These are phyloP conservation scores for Nemania serpens DNA, from an alignment of 2,329 filamentous ascomycete genomes.

Conservation along the genomic window DNA sequence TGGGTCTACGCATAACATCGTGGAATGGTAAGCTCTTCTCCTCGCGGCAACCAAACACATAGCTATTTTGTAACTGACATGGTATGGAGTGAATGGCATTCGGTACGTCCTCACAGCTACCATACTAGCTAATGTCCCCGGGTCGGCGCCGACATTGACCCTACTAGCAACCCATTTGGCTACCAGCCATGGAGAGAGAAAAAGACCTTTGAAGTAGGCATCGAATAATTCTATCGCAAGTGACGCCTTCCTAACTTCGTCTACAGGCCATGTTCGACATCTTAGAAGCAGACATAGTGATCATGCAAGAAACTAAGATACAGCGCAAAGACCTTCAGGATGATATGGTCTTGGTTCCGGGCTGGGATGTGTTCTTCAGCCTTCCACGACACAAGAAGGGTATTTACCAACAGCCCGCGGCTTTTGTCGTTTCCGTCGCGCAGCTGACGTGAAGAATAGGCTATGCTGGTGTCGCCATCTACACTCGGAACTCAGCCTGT, in stretches of 20 bases:
- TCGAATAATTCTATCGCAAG: neutral
- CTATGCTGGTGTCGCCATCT: slow-evolving; percentile 94
- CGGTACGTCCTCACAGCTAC: slow-evolving; percentile 52
- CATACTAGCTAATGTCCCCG: neutral
- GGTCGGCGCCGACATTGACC: slow-evolving; percentile 29
- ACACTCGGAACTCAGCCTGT: slow-evolving; percentile 86
- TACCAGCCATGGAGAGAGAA: slow-evolving; percentile 81
- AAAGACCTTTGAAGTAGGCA: slow-evolving; percentile 66
- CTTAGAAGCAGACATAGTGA: slow-evolving; percentile 87
- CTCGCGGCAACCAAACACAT: too few species aligned
- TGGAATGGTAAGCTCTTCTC: slow-evolving; percentile 71
- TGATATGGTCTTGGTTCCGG: slow-evolving; percentile 93
- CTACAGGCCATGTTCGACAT: slow-evolving; percentile 87
- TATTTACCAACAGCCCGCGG: slow-evolving; percentile 39
- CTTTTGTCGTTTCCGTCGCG: neutral
- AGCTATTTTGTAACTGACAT: neutral
- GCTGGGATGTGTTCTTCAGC: slow-evolving; percentile 97
- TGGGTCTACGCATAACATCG: slow-evolving; percentile 80
- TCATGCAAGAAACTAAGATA: slow-evolving; percentile 97
- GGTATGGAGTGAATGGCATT: slow-evolving; percentile 73
- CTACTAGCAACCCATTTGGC: slow-evolving; percentile 74
- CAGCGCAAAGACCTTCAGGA: slow-evolving; percentile 89
- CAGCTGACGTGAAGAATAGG: slow-evolving; percentile 55
- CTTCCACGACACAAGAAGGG: slow-evolving; percentile 93
- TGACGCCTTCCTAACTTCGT: neutral